Conservation (phyloP, 176 grass and related monocot species). For the Carex pumila region DNA sequence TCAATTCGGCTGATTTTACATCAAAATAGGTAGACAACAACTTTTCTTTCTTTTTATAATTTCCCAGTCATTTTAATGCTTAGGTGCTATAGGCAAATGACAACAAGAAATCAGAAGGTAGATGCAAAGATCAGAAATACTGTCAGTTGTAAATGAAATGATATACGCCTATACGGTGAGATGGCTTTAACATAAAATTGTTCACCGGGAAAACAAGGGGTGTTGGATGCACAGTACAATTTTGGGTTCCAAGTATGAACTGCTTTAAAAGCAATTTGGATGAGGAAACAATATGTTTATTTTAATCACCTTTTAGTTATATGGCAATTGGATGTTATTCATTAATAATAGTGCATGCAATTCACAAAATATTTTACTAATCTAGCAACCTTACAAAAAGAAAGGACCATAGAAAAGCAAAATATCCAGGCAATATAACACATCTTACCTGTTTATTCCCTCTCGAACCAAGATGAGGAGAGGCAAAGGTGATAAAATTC, state of each 20-base stretch:
- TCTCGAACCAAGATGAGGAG: slow-evolving; percentile 95
- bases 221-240: no score
- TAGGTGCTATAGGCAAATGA: background rate
- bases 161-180: background rate
- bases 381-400: background rate
- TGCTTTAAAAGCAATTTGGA: background rate
- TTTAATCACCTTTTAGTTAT: background rate
- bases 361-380: no score
- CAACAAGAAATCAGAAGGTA: background rate
- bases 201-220: background rate
- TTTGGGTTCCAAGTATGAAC: background rate
- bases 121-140: background rate
- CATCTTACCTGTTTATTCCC: slow-evolving; percentile 79
- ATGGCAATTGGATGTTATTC: background rate
- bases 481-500: slow-evolving; percentile 99
- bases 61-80: background rate
- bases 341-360: no score
- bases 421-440: background rate
- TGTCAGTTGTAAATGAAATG: background rate
- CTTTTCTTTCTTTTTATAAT: background rate
- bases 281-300: background rate
- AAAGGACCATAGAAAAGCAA: background rate
- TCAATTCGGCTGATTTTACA: background rate
- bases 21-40: background rate
- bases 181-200: background rate